phyloP scores from a whole-genome alignment of 1,139 yeast species.

The Citeromyces hawaiiensis region DNA sequence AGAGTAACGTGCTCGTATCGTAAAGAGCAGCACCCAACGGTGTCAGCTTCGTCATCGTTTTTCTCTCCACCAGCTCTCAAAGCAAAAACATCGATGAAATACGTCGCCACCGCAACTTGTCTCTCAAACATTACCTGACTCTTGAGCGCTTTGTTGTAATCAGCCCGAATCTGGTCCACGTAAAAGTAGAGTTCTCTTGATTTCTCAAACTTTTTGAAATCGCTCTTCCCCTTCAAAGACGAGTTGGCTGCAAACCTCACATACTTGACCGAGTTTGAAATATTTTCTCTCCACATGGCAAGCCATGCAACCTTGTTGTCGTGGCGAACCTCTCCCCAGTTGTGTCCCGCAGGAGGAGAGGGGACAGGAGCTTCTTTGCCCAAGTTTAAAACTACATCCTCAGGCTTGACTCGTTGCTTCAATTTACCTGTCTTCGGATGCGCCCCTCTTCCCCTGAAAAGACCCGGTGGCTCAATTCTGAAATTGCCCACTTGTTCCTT shows the following conservation, averaged over 20 bases:
- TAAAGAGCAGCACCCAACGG: conserved; percentile 95
- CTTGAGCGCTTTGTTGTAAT: conserved; percentile 59
- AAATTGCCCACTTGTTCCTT: conserved; percentile 90
- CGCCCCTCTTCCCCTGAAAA: conserved; percentile 93
- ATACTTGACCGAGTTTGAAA: conserved; percentile 71
- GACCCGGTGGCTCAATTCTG: conserved; percentile 90
- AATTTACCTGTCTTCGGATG: conserved; percentile 93
- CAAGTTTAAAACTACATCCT: conserved; percentile 76
- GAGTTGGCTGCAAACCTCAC: conserved; percentile 89
- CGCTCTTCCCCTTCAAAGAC: conserved; percentile 83
- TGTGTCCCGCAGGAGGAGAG: conserved; percentile 73
- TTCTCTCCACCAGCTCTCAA: conserved; percentile 98
- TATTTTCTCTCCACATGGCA: conserved; percentile 95
- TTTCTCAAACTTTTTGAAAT: conserved; percentile 83
- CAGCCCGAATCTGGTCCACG: conserved; percentile 61
- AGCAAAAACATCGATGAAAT: conserved; percentile 87
- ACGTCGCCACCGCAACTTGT: conserved; percentile 90
- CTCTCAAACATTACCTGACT: conserved; percentile 74
- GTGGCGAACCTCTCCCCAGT: conserved; percentile 83
- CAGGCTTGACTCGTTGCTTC: conserved; percentile 74
- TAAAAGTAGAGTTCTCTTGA: conserved; percentile 73
- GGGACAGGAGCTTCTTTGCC: conserved; percentile 67
- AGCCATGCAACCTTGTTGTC: conserved; percentile 92
- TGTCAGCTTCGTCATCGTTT: conserved; percentile 95
- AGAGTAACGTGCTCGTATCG: conserved; percentile 81